Evolutionary conservation across 116 monocot species (phyloP), one percentile per base, ranked within the genome.

Genomic region (Cymodocea nodosa): DNA sequence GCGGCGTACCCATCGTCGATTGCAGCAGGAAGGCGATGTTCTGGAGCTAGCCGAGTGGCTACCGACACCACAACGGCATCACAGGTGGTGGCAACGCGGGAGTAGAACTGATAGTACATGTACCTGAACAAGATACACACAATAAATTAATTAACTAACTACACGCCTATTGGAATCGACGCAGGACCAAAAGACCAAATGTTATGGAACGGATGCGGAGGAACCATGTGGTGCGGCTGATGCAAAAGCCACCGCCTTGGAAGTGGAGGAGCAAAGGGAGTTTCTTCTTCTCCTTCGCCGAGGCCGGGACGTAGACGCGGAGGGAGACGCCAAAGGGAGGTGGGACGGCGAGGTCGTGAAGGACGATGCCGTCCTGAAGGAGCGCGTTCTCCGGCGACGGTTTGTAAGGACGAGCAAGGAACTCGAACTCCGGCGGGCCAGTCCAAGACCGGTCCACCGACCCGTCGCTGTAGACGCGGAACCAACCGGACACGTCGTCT

Each of bases 231-330:
- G 76, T 50, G 34, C 76, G 80, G 62, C 71, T 73, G 59, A 88
- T 79, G 85, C 92, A 87, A 77, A 92, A 92, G 18, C 92, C 92
- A 53, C 92, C 92, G 12, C 92, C 88, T 22, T 85, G 88, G 72
- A 92, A 79, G 70, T 92, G 86, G 72, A 87, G 68, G 57, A 92
- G 44, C 19, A 92, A 49, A 1, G 92, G 92, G 1, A 81, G 71
- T 24, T 57, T 48, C 58, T 11, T 24, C 44, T 56, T 18, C 17
- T 39, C 12, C 39, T 65, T 25, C 6, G 23, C 0, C 12, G 6
- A 17, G 15, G 52, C 59, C 6, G 92, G 85, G 53, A 87, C 57
- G 66, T 88, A 89, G 70, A 86, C 13, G 57, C 89, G 86, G 70
- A 93, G 72, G 55, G 62, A 35, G 62, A 84, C 75, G 51, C 69